phyloP scores from a whole-genome alignment of 805 yeast species.

The Metschnikowia arizonensis region DNA sequence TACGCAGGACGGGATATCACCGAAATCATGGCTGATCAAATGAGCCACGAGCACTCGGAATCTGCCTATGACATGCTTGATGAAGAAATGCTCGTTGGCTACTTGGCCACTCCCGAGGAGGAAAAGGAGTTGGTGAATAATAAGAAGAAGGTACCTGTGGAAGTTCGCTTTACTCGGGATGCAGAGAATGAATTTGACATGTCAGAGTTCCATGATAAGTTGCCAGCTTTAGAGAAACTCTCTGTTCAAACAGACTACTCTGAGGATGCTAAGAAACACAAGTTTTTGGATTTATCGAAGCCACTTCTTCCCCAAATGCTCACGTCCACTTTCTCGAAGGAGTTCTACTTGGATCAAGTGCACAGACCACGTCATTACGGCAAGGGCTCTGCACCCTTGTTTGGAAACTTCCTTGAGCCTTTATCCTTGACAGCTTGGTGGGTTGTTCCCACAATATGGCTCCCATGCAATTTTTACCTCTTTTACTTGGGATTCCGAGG shows the following conservation, averaged over 20 bases:
- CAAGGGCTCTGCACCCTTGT: conserved; percentile 91
- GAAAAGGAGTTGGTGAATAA: conserved; percentile 65
- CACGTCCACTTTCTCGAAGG: conserved; percentile 71
- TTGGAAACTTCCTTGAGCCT: conserved; percentile 94
- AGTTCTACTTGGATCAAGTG: conserved; percentile 90
- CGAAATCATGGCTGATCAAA: conserved; percentile 67
- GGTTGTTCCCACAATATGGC: conserved; percentile 83
- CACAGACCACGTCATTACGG: conserved; percentile 99
- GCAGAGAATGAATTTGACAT: conserved; percentile 26
- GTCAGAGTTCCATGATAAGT: conserved; percentile 49
- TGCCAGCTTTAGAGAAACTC: conserved; percentile 71
- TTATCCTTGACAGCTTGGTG: conserved; percentile 91
- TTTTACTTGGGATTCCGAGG: conserved; percentile 55
- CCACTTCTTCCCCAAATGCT: conserved; percentile 82
- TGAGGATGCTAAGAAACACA: conserved; percentile 69
- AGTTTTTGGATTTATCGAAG: conserved; percentile 78
- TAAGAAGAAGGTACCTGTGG: conserved; percentile 54
- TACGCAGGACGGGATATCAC: conserved; percentile 65
- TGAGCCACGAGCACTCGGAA: conserved; percentile 76
- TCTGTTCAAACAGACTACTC: conserved; percentile 74
- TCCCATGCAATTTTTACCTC: conserved; percentile 69
- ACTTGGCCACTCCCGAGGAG: conserved; percentile 76
- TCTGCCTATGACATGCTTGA: conserved; percentile 82
- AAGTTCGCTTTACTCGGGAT: conserved; percentile 40
- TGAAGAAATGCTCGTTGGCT: conserved; percentile 76